These are phyloP conservation scores for Spathaspora sp. DNA, from an alignment of 805 yeast genomes.

Conservation along the genomic window DNA sequence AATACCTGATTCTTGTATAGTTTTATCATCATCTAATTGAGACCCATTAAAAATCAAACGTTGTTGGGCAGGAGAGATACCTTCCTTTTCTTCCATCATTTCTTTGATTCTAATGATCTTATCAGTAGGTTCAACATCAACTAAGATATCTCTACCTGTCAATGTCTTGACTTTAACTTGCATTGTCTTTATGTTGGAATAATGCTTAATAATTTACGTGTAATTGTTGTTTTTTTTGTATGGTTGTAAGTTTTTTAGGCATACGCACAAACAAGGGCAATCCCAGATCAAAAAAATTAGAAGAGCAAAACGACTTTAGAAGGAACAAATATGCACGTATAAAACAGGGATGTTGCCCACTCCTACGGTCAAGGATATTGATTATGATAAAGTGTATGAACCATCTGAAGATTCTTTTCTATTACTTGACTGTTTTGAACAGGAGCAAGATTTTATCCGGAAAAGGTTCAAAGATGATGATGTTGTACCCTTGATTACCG, in stretches of 20 bases:
- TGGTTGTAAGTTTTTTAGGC: background rate
- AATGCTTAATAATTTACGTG: too few species aligned
- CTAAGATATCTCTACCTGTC: constrained; percentile 79
- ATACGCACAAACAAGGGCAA: background rate
- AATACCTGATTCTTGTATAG: constrained; percentile 70
- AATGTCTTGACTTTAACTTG: constrained; percentile 72
- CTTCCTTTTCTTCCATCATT: constrained; percentile 91
- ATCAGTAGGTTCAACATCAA: constrained; percentile 69
- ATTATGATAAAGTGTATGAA: constrained; percentile 79
- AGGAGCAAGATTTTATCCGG: constrained; percentile 39
- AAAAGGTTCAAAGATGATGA: constrained; percentile 10
- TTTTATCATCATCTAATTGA: constrained; percentile 82
- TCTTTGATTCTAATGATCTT: constrained; percentile 77
- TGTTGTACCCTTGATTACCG: constrained; percentile 57
- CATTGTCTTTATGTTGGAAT: too few species aligned
- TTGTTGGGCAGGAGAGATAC: constrained; percentile 95
- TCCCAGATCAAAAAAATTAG: background rate
- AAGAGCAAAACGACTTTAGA: background rate
- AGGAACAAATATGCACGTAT: background rate
- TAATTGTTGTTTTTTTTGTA: background rate
- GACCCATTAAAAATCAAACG: constrained; percentile 86
- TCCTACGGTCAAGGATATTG: constrained; percentile 55
- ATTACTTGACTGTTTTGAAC: constrained; percentile 75
- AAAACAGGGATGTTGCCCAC: constrained; percentile 66
- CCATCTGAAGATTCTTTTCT: constrained; percentile 93